Evolutionary conservation across 768 basidiomycete species (phyloP), one percentile per base, ranked within the genome.

Genomic region (Tricholomella constricta): DNA sequence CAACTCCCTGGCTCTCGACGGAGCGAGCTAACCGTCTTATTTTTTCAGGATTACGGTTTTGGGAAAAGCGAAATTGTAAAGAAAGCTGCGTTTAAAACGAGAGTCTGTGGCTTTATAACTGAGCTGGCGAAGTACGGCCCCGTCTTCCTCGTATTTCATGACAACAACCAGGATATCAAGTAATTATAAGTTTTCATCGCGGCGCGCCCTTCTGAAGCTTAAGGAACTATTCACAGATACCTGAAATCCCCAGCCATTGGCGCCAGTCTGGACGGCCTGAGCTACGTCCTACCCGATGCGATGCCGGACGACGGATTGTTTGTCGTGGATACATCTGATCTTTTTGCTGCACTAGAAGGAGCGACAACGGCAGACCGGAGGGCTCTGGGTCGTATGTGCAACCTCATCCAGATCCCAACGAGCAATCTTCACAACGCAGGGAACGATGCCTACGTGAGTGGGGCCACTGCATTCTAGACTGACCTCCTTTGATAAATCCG

Each of bases 61-160:
- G 91, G 92, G 4, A 48, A 72, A 48, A 88, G 84, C 57, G 74
- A 83, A 58, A 69, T 72, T 10, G 66, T 91, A 48, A 73, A 75
- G 42, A 80, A 75, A 64, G 61, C 70, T 1, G 66, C 65, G 4
- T 80, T 92, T 66, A 84, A 81, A 60, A 52, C 65, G 14, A 78
- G 73, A 43, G 78, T 92, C 54, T 69, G 67, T 51, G 62, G 70
- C 5, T 65, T 89, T 29, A 45, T 89, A 45, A 57, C 66, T 2
- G 55, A 65, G 3, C 65, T 81, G 45, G 56, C 64, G 11, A 55
- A 65, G 14, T 59, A 69, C 20, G 87, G 88, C 2, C 86, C 89
- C 0, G 68, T 93, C 15, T 91, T 85, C 64, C 77, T 94, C 37
- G 79, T 94, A 11, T 90, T 94, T 66, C 93, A 95, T 66, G 90